phyloP scores from a whole-genome alignment of 805 yeast genomes.

The Candida coquimbonensis region DNA sequence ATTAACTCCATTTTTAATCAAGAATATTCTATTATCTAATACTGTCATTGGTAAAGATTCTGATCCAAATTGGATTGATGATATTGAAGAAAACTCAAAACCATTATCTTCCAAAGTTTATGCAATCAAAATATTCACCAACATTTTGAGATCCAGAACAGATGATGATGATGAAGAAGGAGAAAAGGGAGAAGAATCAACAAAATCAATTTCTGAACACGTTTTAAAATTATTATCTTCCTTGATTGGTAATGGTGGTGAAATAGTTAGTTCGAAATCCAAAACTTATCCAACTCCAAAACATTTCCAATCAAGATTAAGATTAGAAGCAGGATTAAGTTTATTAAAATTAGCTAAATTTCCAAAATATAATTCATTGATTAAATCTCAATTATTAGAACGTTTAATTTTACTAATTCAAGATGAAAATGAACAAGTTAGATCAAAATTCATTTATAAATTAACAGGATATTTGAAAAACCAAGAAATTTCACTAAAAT shows the following conservation, averaged over 20 bases:
- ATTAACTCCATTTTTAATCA: constrained; percentile 52
- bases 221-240: constrained; percentile 61
- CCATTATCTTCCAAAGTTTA: constrained; percentile 42
- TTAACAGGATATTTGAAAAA: constrained; percentile 45
- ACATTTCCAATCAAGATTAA: constrained; percentile 49
- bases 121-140: constrained; percentile 51
- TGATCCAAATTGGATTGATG: constrained; percentile 41
- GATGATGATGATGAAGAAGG: constrained; percentile 22
- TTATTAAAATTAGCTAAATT: constrained; percentile 57
- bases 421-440: constrained; percentile 55
- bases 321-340: constrained; percentile 61
- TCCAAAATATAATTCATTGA: constrained; percentile 43
- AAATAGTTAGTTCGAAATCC: constrained; percentile 43
- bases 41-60: constrained; percentile 26
- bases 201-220: constrained; percentile 46
- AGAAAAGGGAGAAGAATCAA: constrained; percentile 29
- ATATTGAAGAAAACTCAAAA: constrained; percentile 30
- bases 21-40: constrained; percentile 54
- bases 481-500: constrained; percentile 54
- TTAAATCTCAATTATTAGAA: constrained; percentile 45
- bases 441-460: constrained; percentile 42
- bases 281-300: constrained; percentile 55
- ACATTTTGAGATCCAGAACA: constrained; percentile 40
- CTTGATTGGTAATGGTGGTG: constrained; percentile 71
- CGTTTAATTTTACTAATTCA: constrained; percentile 53